Evolutionary conservation across 1,284 basidiomycete genomes (phyloP).

Genomic region (Trametes versicolor): DNA sequence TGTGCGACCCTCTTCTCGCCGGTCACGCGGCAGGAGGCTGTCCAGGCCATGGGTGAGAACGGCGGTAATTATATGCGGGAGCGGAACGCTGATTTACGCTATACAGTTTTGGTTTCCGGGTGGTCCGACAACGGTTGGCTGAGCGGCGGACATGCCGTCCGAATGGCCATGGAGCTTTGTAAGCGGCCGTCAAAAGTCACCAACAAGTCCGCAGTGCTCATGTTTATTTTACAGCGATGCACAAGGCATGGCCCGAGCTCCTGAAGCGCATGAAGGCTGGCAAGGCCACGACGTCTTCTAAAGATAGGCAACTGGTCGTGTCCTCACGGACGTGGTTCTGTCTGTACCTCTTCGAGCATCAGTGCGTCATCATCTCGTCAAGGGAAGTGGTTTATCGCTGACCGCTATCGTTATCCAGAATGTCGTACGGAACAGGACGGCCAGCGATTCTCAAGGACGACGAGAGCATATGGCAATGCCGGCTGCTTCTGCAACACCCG

Average conservation of each 20-base stretch:
- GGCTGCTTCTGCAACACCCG: constrained; percentile 86
- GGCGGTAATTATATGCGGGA: constrained; percentile 9
- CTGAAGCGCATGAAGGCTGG: constrained; percentile 74
- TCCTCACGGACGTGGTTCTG: constrained; percentile 90
- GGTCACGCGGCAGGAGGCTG: constrained; percentile 83
- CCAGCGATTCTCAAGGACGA: constrained; percentile 93
- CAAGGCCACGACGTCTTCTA: constrained; percentile 64
- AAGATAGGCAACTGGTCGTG: constrained; percentile 83
- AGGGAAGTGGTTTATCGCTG: neutral
- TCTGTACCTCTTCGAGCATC: constrained; percentile 91
- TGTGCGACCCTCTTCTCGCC: constrained; percentile 88
- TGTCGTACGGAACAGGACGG: constrained; percentile 93
- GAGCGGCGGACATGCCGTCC: constrained; percentile 89
- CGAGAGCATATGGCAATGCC: constrained; percentile 86
- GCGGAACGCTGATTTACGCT: constrained; percentile 23
- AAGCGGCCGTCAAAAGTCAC: constrained; percentile 41
- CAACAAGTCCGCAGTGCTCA: neutral
- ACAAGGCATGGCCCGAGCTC: constrained; percentile 89
- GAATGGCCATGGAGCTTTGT: constrained; percentile 94
- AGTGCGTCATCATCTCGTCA: constrained; percentile 60
- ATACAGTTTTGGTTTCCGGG: constrained; percentile 82
- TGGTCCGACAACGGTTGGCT: constrained; percentile 95
- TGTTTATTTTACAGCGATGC: constrained; percentile 66
- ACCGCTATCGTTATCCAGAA: constrained; percentile 45
- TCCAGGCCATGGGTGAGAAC: constrained; percentile 87